Percentiles rank a stretch among this genome's conserved stretches.
Conservation (phyloP, 2,329 filamentous ascomycete genomes). For the Blastomyces parvus region DNA sequence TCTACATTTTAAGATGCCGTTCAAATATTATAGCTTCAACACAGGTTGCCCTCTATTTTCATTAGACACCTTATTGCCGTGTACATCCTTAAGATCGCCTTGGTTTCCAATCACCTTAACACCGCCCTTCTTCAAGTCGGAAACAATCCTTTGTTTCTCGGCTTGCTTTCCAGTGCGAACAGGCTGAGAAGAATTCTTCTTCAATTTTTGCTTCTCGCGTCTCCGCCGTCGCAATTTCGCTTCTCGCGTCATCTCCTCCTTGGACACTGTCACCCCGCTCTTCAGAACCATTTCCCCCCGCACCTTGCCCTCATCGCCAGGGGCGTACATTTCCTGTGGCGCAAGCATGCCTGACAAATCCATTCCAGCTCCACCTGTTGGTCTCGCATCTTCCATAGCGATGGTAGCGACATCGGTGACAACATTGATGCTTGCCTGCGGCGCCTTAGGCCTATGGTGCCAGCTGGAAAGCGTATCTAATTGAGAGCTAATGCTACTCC, state of each 20-base stretch:
- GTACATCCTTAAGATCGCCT: slow-evolving; percentile 73
- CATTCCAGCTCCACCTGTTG: slow-evolving; percentile 62
- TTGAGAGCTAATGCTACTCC: slow-evolving; percentile 68
- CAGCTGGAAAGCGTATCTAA: slow-evolving; percentile 86
- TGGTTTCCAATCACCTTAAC: slow-evolving; percentile 89
- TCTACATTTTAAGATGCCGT: background rate
- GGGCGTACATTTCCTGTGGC: slow-evolving; percentile 86
- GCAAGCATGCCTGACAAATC: slow-evolving; percentile 60
- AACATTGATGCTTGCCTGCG: slow-evolving; percentile 71
- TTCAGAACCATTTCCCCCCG: slow-evolving; percentile 67
- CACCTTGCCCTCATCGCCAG: slow-evolving; percentile 54
- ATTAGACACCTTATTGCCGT: slow-evolving; percentile 60
- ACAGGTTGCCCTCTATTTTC: slow-evolving; percentile 22
- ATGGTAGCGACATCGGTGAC: slow-evolving; percentile 87
- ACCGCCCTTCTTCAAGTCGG: slow-evolving; percentile 68
- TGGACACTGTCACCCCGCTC: slow-evolving; percentile 65
- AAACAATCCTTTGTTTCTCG: slow-evolving; percentile 48
- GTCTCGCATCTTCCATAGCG: slow-evolving; percentile 89
- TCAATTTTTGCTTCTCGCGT: slow-evolving; percentile 76
- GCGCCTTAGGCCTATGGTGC: slow-evolving; percentile 88
- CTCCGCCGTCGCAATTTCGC: slow-evolving; percentile 68
- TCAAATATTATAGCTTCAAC: slow-evolving; percentile 28
- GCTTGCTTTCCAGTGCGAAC: slow-evolving; percentile 31
- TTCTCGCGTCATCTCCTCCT: slow-evolving; percentile 79
- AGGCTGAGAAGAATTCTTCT: slow-evolving; percentile 48